Evolutionary conservation across 2,329 filamentous ascomycete genomes (phyloP), one percentile per base, ranked within the genome.

Genomic region (Curvularia sp.): DNA sequence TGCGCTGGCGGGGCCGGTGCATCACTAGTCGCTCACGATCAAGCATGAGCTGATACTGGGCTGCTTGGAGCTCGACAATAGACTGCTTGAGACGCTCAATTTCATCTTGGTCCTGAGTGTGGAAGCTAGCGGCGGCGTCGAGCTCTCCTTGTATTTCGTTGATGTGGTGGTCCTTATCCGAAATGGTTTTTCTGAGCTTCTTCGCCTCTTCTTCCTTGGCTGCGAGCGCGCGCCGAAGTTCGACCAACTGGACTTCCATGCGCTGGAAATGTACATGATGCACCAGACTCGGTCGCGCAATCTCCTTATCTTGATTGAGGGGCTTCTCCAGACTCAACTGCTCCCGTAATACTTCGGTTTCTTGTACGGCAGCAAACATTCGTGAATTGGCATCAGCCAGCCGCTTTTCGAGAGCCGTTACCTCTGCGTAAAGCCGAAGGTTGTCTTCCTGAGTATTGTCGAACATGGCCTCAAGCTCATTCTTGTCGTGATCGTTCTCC

Each of bases 391-490:
- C 67, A 34, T 75, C 71, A 7, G 64, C 60, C 7, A 75, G 50
- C 39, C 70, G 63, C 53, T 74, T 74, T 19, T 75, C 73, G 0
- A 73, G 55, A 10, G 64, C 60, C 18, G 72, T 66, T 2, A 74
- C 60, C 30, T 76, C 67, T 1, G 62, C 49, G 43, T 75, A 70
- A 1, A 76, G 64, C 3, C 71, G 64, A 13, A 72, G 41, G 36
- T 76, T 76, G 47, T 76, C 73, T 53, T 74, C 65, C 36, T 76
- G 74, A 5, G 73, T 67, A 1, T 68, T 64, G 32, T 76, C 70
- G 56, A 76, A 76, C 71, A 76, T 75, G 6, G 69, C 67, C 45
- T 75, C 74, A 2, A 76, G 58, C 53, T 76, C 74, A 10, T 70
- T 65, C 46, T 69, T 68, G 39, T 75, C 71, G 39, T 71, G 68